phyloP scores from a whole-genome alignment of 768 basidiomycete genomes.

The Lactifluus volemus region DNA sequence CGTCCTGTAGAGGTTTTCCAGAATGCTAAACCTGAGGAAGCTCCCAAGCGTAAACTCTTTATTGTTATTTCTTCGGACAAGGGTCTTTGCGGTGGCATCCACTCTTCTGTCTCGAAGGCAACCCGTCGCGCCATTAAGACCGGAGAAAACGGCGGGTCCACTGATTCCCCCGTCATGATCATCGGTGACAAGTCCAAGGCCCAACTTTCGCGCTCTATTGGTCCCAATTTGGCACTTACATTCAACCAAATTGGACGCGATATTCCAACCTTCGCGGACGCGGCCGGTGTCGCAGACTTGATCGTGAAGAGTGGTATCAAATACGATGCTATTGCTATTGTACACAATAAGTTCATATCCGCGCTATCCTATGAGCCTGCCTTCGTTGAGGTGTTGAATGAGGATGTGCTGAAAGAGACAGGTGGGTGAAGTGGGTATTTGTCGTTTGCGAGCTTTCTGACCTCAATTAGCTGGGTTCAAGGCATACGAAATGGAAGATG shows the following conservation, averaged over 20 bases:
- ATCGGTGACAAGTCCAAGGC: slow-evolving; percentile 97
- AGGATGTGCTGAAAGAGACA: slow-evolving; percentile 72
- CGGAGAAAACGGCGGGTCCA: slow-evolving; percentile 40
- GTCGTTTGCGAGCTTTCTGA: not conserved
- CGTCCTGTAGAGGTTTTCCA: slow-evolving; percentile 71
- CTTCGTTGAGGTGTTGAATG: slow-evolving; percentile 69
- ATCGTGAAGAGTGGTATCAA: slow-evolving; percentile 77
- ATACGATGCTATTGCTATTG: slow-evolving; percentile 75
- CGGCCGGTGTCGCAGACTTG: slow-evolving; percentile 88
- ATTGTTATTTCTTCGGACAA: slow-evolving; percentile 95
- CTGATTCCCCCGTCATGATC: slow-evolving; percentile 68
- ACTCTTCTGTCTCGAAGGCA: slow-evolving; percentile 90
- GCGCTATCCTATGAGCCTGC: slow-evolving; percentile 86
- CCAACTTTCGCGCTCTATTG: slow-evolving; percentile 65
- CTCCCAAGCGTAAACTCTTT: slow-evolving; percentile 76
- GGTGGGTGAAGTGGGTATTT: slow-evolving; percentile 38
- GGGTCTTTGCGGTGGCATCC: slow-evolving; percentile 99
- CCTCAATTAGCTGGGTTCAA: slow-evolving; percentile 67
- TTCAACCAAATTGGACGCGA: slow-evolving; percentile 99
- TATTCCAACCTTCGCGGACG: slow-evolving; percentile 95
- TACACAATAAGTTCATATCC: slow-evolving; percentile 82
- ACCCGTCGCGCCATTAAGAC: slow-evolving; percentile 65
- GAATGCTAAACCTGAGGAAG: slow-evolving; percentile 59
- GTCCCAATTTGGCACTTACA: slow-evolving; percentile 64
- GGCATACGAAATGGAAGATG: slow-evolving; percentile 97